Percentiles rank a stretch among this genome's conserved stretches.
These are phyloP conservation scores for Solanum medicagineum DNA, from an alignment of 257 asterid species.

Conservation along the genomic window DNA sequence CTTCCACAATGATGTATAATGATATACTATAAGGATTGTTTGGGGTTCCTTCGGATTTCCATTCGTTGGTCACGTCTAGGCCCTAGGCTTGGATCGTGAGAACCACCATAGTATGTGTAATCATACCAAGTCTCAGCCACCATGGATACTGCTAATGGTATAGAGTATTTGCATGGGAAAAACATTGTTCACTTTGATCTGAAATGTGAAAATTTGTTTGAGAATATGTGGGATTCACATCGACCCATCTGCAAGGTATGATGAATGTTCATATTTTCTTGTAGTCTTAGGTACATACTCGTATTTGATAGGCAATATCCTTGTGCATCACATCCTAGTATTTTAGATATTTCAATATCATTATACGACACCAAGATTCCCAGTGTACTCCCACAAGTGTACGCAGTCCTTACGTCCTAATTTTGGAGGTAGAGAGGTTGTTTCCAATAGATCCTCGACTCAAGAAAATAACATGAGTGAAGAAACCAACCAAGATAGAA, in stretches of 20 bases:
- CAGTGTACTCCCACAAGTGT: not conserved
- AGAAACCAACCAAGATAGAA: not conserved
- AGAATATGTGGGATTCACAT: slow-evolving; percentile 97
- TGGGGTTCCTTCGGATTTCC: no score
- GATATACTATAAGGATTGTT: no score
- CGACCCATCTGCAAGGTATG: slow-evolving; percentile 98
- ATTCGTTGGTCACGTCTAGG: no score
- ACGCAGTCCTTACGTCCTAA: not conserved
- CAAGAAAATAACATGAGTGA: not conserved
- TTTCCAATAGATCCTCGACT: not conserved
- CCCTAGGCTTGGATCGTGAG: no score
- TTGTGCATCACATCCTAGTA: not conserved
- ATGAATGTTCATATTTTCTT: not conserved
- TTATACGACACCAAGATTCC: not conserved
- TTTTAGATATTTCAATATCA: not conserved
- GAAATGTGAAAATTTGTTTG: slow-evolving; percentile 91
- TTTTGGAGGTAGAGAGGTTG: not conserved
- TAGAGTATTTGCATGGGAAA: slow-evolving; percentile 94
- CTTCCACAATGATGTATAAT: no score
- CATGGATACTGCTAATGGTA: slow-evolving; percentile 98
- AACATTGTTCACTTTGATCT: slow-evolving; percentile 96
- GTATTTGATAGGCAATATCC: not conserved
- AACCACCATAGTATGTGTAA: no score
- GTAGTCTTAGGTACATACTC: not conserved
- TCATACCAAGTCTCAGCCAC: not conserved